These are phyloP conservation scores for Hippophae gyantsensis DNA, from an alignment of 306 rosid species.

Conservation along the genomic window DNA sequence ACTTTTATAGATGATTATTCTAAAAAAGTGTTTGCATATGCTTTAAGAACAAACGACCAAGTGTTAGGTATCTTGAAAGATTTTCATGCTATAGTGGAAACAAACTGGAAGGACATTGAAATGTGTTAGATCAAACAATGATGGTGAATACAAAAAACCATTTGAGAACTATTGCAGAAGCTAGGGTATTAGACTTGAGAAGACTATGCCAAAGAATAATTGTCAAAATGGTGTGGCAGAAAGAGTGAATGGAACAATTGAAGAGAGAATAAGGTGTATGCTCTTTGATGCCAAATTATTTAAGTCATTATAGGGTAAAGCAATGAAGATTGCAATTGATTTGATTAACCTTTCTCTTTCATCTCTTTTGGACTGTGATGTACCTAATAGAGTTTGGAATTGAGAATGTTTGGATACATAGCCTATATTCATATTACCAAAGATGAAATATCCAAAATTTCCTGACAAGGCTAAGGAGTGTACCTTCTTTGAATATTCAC, in stretches of 20 bases:
- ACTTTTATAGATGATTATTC: neutral
- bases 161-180: neutral
- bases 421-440: neutral
- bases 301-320: neutral
- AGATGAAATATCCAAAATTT: neutral
- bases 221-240: too few species aligned
- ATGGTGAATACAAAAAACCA: neutral
- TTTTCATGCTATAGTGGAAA: neutral
- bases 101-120: neutral
- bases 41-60: neutral
- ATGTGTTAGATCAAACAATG: neutral
- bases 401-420: neutral
- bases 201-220: too few species aligned
- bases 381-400: neutral
- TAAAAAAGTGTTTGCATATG: neutral
- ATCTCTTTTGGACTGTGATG: too few species aligned
- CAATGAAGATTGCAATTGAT: neutral
- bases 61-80: neutral
- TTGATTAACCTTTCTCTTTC: too few species aligned
- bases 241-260: too few species aligned
- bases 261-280: too few species aligned
- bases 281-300: neutral
- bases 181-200: neutral
- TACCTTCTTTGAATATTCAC: neutral
- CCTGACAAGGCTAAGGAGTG: neutral